A percentile compares a stretch with the other conserved stretches of the same genome.
These are phyloP conservation scores for Coemansia sp. DNA, from an alignment of 192 early-diverging fungal species.

Conservation along the genomic window DNA sequence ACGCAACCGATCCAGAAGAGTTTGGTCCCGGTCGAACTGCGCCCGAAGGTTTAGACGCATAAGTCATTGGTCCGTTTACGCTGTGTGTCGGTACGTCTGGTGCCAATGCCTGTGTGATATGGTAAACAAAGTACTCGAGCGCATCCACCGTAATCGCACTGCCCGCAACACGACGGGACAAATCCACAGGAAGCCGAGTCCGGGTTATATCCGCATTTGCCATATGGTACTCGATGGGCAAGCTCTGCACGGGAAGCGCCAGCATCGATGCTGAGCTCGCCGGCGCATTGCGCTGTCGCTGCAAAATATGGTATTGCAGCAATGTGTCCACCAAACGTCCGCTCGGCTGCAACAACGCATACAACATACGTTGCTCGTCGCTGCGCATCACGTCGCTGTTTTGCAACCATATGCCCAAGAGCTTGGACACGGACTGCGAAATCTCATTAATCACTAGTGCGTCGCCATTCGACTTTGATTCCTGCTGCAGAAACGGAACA, in stretches of 20 bases:
- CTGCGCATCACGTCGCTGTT: constrained; percentile 31
- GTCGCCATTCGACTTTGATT: constrained; percentile 33
- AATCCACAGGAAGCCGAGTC: constrained; percentile 17
- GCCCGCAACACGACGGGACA: constrained; percentile 15
- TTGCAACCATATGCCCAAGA: constrained; percentile 42
- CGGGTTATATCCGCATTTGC: constrained; percentile 6
- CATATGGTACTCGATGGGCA: constrained; percentile 28
- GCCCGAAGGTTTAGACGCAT: background rate
- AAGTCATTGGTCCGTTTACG: background rate
- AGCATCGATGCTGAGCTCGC: background rate
- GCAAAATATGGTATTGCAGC: constrained; percentile 44
- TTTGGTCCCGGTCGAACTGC: background rate
- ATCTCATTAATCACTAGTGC: constrained; percentile 35
- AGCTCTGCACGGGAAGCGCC: constrained; percentile 11
- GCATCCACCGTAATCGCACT: constrained; percentile 19
- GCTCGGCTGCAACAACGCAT: constrained; percentile 36
- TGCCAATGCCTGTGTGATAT: constrained; percentile 36
- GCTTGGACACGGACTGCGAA: constrained; percentile 16
- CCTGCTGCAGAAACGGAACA: constrained; percentile 31
- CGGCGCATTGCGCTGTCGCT: constrained; percentile 9
- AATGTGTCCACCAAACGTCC: constrained; percentile 36
- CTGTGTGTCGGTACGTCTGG: constrained; percentile 16
- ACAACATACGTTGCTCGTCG: constrained; percentile 32
- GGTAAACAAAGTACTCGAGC: constrained; percentile 38
- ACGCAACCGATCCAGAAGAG: constrained; percentile 13